A percentile compares a stretch with the other conserved stretches of the same genome.
Evolutionary conservation across 139 green algal species (phyloP).

Genomic region (Picochlorum sp.): DNA sequence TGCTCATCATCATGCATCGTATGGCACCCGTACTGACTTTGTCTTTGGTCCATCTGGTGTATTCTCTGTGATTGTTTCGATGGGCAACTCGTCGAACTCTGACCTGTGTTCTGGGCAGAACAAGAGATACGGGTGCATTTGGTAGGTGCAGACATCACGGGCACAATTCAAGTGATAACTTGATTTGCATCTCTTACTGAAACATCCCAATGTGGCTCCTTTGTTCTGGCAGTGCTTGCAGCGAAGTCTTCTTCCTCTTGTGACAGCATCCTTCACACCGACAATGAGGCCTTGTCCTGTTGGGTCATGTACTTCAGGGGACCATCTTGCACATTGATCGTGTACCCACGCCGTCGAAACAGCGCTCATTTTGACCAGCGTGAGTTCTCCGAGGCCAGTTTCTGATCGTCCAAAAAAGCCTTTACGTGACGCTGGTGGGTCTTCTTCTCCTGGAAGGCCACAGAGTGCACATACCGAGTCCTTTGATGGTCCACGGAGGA

Average conservation of each 20-base stretch:
- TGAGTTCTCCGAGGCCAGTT: slow-evolving; percentile 14
- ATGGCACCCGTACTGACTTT: too few relatives aligned
- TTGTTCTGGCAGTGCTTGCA: slow-evolving; percentile 41
- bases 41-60: background rate
- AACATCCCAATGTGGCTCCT: slow-evolving; percentile 70
- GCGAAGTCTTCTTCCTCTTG: slow-evolving; percentile 50
- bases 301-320: slow-evolving; percentile 41
- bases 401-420: background rate
- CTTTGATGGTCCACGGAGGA: background rate
- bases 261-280: slow-evolving; percentile 40
- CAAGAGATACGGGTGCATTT: slow-evolving; percentile 37
- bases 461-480: background rate
- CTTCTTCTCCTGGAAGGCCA: background rate
- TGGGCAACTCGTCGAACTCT: slow-evolving; percentile 9
- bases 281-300: slow-evolving; percentile 27
- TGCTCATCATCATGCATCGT: too few relatives aligned
- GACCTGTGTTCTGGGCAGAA: slow-evolving; percentile 42
- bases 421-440: background rate
- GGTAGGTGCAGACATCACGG: slow-evolving; percentile 24
- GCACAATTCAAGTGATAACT: slow-evolving; percentile 71
- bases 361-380: slow-evolving; percentile 21
- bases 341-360: slow-evolving; percentile 48
- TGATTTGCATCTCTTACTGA: slow-evolving; percentile 43
- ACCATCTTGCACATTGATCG: slow-evolving; percentile 60
- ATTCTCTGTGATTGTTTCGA: background rate